Evolutionary conservation across 108 stramenopile species (phyloP), one percentile per base, ranked within the genome.

Genomic region (Aurantiochytrium sp.): DNA sequence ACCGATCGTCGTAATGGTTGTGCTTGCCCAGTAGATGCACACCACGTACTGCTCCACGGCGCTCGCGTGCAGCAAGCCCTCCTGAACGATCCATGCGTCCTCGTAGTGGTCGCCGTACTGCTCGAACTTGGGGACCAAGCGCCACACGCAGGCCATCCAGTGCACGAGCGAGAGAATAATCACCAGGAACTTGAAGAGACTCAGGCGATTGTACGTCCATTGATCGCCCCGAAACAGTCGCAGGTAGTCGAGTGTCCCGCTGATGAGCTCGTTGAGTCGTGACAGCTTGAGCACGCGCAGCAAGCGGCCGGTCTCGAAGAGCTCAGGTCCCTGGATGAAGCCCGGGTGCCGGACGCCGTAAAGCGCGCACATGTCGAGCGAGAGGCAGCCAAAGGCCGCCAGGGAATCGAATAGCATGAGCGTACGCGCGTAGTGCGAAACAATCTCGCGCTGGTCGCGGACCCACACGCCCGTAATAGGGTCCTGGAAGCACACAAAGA

Each of bases 1-100:
- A 39, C 92, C 92, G 5, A 93, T 91, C 3, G 92, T 93, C 3
- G 90, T 90, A 24, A 93, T 69, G 17, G 92, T 93, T 17, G 88
- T 86, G 86, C 90, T 88, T 8, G 92, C 90, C 92, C 92, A 93
- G 68, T 93, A 93, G 55, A 91, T 52, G 8, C 54, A 36, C 4
- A 90, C 86, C 27, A 90, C 69, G 68, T 91, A 93, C 41, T 88
- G 87, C 21, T 55, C 69, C 19, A 32, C 48, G 3, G 73, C n/a
- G 30, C 30, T 24, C 12, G 39, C 73, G 17, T 41, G 45, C n/a
- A 81, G 3, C 21, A 81, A n/a, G 12, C 24, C 73, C 4, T 81
- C 73, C 2, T 30, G 12, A 1, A 81, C 45, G 24, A 81, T 81
- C 73, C 73, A 81, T 6, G 73, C 1, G 8, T 65, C 59, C 12